These are phyloP conservation scores for Yamadazyma jaroonii DNA, from an alignment of 1,139 yeast genomes.

Conservation along the genomic window DNA sequence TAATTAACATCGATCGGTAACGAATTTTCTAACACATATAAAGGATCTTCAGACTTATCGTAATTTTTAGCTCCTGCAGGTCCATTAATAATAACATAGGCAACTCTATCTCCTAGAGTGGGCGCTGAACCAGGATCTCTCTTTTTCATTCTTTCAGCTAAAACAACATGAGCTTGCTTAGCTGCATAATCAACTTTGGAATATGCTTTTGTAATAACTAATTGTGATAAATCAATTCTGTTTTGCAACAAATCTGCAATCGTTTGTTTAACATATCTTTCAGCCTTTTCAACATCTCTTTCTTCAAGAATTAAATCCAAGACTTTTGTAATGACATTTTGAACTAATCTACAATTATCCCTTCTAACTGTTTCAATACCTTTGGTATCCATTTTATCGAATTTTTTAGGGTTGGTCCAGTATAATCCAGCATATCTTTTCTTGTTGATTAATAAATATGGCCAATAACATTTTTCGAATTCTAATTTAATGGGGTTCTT, in stretches of 20 bases:
- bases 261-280: constrained; percentile 77
- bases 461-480: constrained; percentile 95
- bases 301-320: constrained; percentile 83
- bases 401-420: constrained; percentile 89
- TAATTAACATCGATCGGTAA: constrained; percentile 94
- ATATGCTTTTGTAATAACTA: constrained; percentile 91
- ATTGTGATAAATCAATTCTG: constrained; percentile 85
- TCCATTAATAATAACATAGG: constrained; percentile 82
- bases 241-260: constrained; percentile 91
- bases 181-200: constrained; percentile 90
- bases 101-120: constrained; percentile 95
- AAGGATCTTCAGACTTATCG: constrained; percentile 95
- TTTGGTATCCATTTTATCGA: constrained; percentile 96
- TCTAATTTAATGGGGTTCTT: constrained; percentile 88
- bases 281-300: constrained; percentile 86
- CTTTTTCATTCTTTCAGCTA: constrained; percentile 93
- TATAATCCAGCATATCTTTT: constrained; percentile 96
- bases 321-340: constrained; percentile 90
- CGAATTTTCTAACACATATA: constrained; percentile 87
- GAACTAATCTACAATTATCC: constrained; percentile 94
- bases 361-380: constrained; percentile 98
- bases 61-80: constrained; percentile 84
- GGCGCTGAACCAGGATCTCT: constrained; percentile 99
- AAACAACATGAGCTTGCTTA: constrained; percentile 94
- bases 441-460: constrained; percentile 89